A percentile compares a stretch with the other conserved stretches of the same genome.
phyloP scores from a whole-genome alignment of 2,329 filamentous ascomycete genomes.

The Neophaeococcomyces aloes region DNA sequence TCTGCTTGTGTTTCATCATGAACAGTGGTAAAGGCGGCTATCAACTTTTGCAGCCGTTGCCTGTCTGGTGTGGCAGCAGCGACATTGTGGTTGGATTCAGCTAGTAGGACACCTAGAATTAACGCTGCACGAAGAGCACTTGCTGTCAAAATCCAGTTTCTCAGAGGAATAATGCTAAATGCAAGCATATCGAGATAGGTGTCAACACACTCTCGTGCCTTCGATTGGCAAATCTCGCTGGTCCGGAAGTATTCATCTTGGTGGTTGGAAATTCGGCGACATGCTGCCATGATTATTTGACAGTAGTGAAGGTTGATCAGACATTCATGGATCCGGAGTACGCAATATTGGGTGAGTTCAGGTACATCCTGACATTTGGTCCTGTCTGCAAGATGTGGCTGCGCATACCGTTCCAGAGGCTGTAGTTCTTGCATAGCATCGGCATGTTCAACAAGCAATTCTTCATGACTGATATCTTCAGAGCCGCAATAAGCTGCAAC shows the following conservation, averaged over 20 bases:
- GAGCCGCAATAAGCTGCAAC: slow-evolving; percentile 1
- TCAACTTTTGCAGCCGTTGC: not conserved
- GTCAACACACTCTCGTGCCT: slow-evolving; percentile 5
- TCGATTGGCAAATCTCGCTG: not conserved
- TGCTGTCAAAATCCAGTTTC: slow-evolving; percentile 7
- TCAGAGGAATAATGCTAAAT: slow-evolving; percentile 4
- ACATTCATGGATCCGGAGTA: slow-evolving; percentile 3
- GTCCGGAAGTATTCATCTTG: slow-evolving; percentile 7
- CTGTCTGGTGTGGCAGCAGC: slow-evolving; percentile 44
- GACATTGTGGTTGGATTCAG: slow-evolving; percentile 70
- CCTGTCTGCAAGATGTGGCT: slow-evolving; percentile 4
- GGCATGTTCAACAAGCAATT: not conserved
- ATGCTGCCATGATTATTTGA: slow-evolving; percentile 7
- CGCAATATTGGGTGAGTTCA: slow-evolving; percentile 3
- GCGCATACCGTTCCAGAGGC: not conserved
- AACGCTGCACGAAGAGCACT: slow-evolving; percentile 1
- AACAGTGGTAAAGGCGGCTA: slow-evolving; percentile 1
- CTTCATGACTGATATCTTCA: slow-evolving; percentile 6
- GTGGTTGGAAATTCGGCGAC: slow-evolving; percentile 2
- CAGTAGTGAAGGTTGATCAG: slow-evolving; percentile 6
- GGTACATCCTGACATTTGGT: slow-evolving; percentile 5
- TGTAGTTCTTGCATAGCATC: slow-evolving; percentile 3
- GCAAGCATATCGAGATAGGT: slow-evolving; percentile 4
- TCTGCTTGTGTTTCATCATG: slow-evolving; percentile 5
- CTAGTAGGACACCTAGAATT: slow-evolving; percentile 92